Evolutionary conservation across 768 basidiomycete species (phyloP).

Genomic region (Lactarius psammicola): DNA sequence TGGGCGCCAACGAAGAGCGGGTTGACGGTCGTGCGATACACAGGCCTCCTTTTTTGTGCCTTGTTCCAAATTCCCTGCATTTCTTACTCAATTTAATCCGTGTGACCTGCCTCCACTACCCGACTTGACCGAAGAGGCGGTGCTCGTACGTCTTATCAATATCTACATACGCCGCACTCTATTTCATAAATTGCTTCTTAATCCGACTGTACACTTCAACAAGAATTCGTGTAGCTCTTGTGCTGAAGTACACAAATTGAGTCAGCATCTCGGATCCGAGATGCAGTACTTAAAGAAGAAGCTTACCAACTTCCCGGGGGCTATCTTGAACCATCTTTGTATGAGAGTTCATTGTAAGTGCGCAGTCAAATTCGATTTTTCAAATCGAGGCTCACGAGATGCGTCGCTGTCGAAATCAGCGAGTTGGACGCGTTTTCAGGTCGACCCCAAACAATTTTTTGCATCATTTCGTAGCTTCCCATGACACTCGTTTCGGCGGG

Average conservation of each 20-base stretch:
- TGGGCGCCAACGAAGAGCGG: constrained; percentile 1
- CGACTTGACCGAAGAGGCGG: not conserved
- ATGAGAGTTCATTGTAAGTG: not conserved
- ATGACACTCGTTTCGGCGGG: constrained; percentile 36
- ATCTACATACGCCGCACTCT: not conserved
- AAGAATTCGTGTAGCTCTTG: constrained; percentile 26
- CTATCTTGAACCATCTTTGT: constrained; percentile 26
- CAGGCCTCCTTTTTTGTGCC: not conserved
- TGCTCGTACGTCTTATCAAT: not conserved
- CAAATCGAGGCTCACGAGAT: constrained; percentile 31
- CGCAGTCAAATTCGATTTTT: not conserved
- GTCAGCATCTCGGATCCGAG: not conserved
- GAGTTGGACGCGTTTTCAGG: constrained; percentile 38
- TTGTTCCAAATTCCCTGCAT: not conserved
- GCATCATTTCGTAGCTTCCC: constrained; percentile 22
- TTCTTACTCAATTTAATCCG: not conserved
- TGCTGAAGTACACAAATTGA: constrained; percentile 5
- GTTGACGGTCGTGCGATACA: not conserved
- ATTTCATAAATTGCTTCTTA: constrained; percentile 17
- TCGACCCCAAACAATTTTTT: constrained; percentile 36
- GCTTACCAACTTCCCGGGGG: constrained; percentile 27
- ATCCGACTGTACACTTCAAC: not conserved
- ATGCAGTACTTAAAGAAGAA: not conserved
- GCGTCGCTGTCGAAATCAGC: constrained; percentile 34
- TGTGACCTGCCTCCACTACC: not conserved